Evolutionary conservation across 768 basidiomycete species (phyloP).

Genomic region (Lactifluus subvellereus): DNA sequence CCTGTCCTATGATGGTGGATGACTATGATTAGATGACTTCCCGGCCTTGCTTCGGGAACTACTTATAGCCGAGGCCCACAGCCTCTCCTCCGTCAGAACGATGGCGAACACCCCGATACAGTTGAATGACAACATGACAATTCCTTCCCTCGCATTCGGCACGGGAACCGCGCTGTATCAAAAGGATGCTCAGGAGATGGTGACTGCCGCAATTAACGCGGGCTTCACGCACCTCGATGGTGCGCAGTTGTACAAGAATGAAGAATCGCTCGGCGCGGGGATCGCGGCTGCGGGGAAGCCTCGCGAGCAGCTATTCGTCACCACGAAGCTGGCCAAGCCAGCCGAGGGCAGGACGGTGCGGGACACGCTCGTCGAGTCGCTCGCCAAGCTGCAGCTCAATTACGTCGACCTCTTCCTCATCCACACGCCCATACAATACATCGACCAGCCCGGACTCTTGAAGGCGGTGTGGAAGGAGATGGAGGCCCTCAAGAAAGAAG

Average conservation of each 20-base stretch:
- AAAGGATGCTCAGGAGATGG: constrained; percentile 29
- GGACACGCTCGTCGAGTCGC: constrained; percentile 35
- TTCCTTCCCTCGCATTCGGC: constrained; percentile 38
- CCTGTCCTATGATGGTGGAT: too few species aligned
- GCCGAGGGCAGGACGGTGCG: constrained; percentile 33
- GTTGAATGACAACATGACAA: constrained; percentile 35
- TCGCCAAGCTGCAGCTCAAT: constrained; percentile 38
- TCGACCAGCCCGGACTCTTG: constrained; percentile 26
- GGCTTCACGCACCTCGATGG: constrained; percentile 38
- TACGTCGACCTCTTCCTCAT: constrained; percentile 43
- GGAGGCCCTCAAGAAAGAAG: constrained; percentile 39
- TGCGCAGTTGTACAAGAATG: constrained; percentile 37
- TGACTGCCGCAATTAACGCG: constrained; percentile 31
- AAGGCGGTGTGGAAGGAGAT: constrained; percentile 40
- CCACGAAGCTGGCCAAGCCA: constrained; percentile 36
- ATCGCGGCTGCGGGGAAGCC: constrained; percentile 33
- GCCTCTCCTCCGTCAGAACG: neutral
- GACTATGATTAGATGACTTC: neutral
- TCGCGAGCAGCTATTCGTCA: constrained; percentile 39
- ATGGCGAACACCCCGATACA: constrained; percentile 27
- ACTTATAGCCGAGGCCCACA: neutral
- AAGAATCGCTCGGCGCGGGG: constrained; percentile 34
- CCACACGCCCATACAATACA: constrained; percentile 32
- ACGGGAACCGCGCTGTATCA: constrained; percentile 34
- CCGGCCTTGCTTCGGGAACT: neutral